Evolutionary conservation across 768 basidiomycete species (phyloP).

Genomic region (Leccinum barrowsii): DNA sequence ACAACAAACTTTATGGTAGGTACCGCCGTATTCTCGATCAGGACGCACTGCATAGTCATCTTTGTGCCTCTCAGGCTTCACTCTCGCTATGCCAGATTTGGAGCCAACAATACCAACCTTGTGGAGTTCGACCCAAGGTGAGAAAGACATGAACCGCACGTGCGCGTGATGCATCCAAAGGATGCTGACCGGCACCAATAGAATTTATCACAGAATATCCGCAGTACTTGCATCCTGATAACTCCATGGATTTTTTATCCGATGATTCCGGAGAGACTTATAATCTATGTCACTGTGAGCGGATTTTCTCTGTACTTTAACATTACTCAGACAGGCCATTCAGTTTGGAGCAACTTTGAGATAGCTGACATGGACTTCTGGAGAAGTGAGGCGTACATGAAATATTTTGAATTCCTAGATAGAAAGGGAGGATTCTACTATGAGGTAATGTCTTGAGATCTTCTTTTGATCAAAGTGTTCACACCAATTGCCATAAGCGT

Average conservation of each 20-base stretch:
- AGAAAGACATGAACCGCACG: constrained; percentile 22
- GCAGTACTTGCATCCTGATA: constrained; percentile 51
- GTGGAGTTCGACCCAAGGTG: constrained; percentile 58
- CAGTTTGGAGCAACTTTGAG: constrained; percentile 94
- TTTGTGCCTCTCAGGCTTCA: constrained; percentile 42
- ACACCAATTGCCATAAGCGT: constrained; percentile 41
- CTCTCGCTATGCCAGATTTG: constrained; percentile 63
- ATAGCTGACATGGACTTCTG: constrained; percentile 84
- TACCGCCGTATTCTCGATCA: not conserved
- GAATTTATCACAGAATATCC: constrained; percentile 56
- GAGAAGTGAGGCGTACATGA: constrained; percentile 76
- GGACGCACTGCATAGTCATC: not conserved
- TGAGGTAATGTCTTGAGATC: constrained; percentile 44
- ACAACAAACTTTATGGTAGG: constrained; percentile 49
- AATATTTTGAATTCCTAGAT: constrained; percentile 84
- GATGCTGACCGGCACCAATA: constrained; percentile 38
- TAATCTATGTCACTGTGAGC: constrained; percentile 62
- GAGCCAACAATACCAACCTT: constrained; percentile 59
- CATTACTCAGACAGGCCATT: not conserved
- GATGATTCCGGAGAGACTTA: constrained; percentile 63
- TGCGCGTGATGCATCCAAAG: constrained; percentile 28
- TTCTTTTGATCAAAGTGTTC: not conserved
- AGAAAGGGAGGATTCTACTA: constrained; percentile 84
- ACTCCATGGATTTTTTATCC: constrained; percentile 62
- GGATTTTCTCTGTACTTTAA: not conserved